Percentiles rank a stretch among this genome's conserved stretches.
Evolutionary conservation across 805 yeast species (phyloP).

Genomic region (Naumovozyma dairenensis): DNA sequence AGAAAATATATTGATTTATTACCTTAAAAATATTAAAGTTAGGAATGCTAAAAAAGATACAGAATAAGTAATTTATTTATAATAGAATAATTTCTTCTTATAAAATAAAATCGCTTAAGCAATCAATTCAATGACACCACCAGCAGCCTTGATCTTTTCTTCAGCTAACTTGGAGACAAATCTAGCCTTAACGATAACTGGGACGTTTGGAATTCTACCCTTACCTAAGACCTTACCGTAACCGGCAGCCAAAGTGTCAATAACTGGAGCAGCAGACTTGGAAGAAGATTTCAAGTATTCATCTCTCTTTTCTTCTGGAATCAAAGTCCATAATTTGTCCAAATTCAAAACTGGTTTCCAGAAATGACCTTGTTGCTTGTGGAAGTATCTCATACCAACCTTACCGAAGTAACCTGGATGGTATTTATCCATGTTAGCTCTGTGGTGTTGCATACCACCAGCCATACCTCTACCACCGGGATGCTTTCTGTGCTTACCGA

Average conservation of each 20-base stretch:
- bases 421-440: conserved; percentile 99
- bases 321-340: conserved; percentile 97
- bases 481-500: conserved; percentile 99
- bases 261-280: conserved; percentile 92
- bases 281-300: conserved; percentile 79
- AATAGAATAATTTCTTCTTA: conserved; percentile 4
- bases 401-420: conserved; percentile 99
- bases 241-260: conserved; percentile 98
- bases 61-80: not conserved
- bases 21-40: too few relatives aligned
- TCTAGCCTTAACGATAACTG: conserved; percentile 99
- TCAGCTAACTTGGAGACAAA: conserved; percentile 98
- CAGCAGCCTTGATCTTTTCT: conserved; percentile 99
- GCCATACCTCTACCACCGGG: conserved; percentile 99
- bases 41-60: not conserved
- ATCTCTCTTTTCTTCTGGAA: conserved; percentile 89
- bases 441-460: conserved; percentile 99
- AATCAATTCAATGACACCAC: conserved; percentile 99
- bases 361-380: conserved; percentile 86
- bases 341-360: conserved; percentile 98
- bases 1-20: too few relatives aligned
- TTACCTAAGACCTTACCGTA: conserved; percentile 99
- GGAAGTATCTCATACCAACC: conserved; percentile 99
- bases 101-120: conserved; percentile 50
- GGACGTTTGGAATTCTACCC: conserved; percentile 96